phyloP scores from a whole-genome alignment of 768 basidiomycete genomes.

The Termitomyces sp. region DNA sequence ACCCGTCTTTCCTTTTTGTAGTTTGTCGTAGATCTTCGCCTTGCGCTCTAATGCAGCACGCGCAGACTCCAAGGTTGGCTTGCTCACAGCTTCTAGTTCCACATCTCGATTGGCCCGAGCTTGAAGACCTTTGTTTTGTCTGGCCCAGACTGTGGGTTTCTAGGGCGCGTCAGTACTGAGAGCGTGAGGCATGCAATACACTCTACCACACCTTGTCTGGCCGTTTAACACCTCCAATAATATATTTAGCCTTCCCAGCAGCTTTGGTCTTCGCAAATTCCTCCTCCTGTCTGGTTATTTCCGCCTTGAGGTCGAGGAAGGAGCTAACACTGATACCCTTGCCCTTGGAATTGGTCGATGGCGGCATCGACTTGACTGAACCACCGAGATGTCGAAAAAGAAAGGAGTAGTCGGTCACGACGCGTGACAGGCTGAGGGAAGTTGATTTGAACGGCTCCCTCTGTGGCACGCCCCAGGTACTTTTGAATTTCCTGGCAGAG shows the following conservation, averaged over 20 bases:
- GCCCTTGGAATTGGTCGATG: conserved; percentile 55
- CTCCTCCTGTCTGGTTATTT: conserved; percentile 59
- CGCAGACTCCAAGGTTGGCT: conserved; percentile 68
- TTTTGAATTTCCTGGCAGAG: no score
- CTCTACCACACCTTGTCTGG: conserved; percentile 59
- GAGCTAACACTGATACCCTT: conserved; percentile 70
- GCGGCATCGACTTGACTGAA: conserved; percentile 2
- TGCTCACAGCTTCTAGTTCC: conserved; percentile 66
- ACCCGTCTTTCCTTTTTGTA: conserved; percentile 73
- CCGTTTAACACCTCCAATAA: conserved; percentile 60
- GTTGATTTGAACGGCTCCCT: no score
- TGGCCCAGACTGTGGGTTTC: conserved; percentile 79
- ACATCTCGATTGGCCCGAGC: conserved; percentile 62
- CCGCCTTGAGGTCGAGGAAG: conserved; percentile 80
- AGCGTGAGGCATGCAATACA: background rate
- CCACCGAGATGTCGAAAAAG: background rate
- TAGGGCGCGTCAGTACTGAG: conserved; percentile 20
- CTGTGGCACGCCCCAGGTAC: no score
- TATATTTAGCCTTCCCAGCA: conserved; percentile 46
- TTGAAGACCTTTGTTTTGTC: conserved; percentile 71
- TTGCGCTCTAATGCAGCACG: conserved; percentile 73
- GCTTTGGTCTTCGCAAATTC: conserved; percentile 58
- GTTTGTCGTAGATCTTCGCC: conserved; percentile 75
- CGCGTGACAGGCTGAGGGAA: background rate
- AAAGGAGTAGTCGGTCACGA: background rate